Percentiles rank a stretch among this genome's conserved stretches.
Evolutionary conservation across 352 stramenopile species (phyloP).

Genomic region (Globisporangium sylvaticum): DNA sequence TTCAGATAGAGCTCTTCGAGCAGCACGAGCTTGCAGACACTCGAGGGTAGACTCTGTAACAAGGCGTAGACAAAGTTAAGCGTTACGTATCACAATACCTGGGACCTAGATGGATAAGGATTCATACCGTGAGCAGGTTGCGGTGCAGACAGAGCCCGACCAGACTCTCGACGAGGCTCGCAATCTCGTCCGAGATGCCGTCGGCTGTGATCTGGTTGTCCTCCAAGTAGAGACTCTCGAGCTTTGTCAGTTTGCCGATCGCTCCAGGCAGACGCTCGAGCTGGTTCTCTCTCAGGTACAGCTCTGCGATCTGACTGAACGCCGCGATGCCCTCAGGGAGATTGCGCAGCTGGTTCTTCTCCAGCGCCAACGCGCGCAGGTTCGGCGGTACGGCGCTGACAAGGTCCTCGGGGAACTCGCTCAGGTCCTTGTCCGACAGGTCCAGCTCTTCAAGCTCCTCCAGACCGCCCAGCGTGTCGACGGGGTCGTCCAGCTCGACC

Average conservation of each 20-base stretch:
- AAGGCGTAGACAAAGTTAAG: background rate
- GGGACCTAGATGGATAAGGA: background rate
- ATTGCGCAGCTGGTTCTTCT: conserved; percentile 65
- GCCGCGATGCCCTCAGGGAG: conserved; percentile 52
- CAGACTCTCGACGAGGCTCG: conserved; percentile 36
- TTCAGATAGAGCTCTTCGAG: conserved; percentile 87
- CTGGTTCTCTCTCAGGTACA: conserved; percentile 83
- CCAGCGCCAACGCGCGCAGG: conserved; percentile 72
- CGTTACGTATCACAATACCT: background rate
- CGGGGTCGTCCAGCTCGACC: conserved; percentile 63
- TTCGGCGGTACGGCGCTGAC: conserved; percentile 45
- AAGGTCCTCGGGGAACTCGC: conserved; percentile 53
- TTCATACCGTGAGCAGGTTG: conserved; percentile 61
- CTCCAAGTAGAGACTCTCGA: conserved; percentile 86
- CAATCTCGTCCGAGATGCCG: conserved; percentile 54
- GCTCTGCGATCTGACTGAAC: conserved; percentile 60
- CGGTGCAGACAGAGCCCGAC: conserved; percentile 77
- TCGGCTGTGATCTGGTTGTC: conserved; percentile 71
- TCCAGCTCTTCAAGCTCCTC: conserved; percentile 78
- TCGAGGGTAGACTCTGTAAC: conserved; percentile 47
- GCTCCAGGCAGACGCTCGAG: conserved; percentile 43
- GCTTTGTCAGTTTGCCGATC: conserved; percentile 49
- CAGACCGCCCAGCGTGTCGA: conserved; percentile 61
- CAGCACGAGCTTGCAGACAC: conserved; percentile 54
- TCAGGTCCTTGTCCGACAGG: conserved; percentile 70